Evolutionary conservation across 495 filamentous ascomycete species (phyloP), one percentile per base, ranked within the genome.

Genomic region (Penicillium angulare): DNA sequence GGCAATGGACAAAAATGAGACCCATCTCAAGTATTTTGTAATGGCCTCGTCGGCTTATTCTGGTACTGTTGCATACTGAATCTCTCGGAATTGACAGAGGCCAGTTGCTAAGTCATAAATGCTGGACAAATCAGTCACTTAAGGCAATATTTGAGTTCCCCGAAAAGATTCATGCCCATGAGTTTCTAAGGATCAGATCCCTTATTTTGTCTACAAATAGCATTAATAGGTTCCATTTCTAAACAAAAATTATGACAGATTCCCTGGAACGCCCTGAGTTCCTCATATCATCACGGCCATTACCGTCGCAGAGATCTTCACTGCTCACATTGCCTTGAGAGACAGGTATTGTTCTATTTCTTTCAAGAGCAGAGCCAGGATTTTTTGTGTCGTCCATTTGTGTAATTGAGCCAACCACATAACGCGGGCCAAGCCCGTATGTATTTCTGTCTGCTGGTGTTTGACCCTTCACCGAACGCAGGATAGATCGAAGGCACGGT

Each of bases 401-500:
- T 18, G 26, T 13, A 44, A 17, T 26, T 0, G 50, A 60, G 7
- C 35, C 43, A 18, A 16, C 39, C 18, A 24, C 53, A 40, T 52
- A 51, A 0, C 43, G 43, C 18, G 50, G 55, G 21, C 43, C 54
- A 5, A 63, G 41, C 31, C 54, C 56, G 20, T 63, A 38, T 12
- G 56, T 50, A 47, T 56, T 42, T 12, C 29, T 26, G 41, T 47
- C 56, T 9, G 36, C 43, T 17, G 32, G 36, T 27, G n/a, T n/a
- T n/a, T n/a, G n/a, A n/a, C n/a, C 34, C 13, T 46, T 34, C 13
- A 31, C 42, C 0, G 60, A 49, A 10, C 53, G 40, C 9, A 63
- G 10, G 3, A 69, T 38, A 1, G 65, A 63, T 13, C 65, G 57
- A 18, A 68, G 45, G 18, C 56, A 64, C 0, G 66, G 66, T 3